Evolutionary conservation across 2,329 filamentous ascomycete species (phyloP).

Genomic region (Aspergillus udagawae): DNA sequence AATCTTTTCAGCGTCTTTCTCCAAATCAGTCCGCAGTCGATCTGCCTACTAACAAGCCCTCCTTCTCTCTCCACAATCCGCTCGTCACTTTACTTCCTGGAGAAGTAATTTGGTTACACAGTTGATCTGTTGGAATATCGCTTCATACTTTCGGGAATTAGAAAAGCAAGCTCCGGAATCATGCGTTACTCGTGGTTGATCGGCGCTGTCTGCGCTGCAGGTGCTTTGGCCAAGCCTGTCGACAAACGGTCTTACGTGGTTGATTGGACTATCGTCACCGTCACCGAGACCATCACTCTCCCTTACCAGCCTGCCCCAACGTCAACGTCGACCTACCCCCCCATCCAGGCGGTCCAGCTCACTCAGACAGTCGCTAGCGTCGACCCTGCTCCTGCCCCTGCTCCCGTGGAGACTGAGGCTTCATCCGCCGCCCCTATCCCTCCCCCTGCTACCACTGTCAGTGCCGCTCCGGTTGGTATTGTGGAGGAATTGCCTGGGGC

Average conservation of each 20-base stretch:
- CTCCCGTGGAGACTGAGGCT: not conserved
- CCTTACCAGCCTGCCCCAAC: conserved; percentile 11
- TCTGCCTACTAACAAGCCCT: conserved; percentile 25
- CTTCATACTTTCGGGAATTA: conserved; percentile 7
- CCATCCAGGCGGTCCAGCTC: conserved; percentile 3
- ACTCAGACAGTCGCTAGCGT: conserved; percentile 1
- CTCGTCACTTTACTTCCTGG: conserved; percentile 30
- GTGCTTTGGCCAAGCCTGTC: conserved; percentile 30
- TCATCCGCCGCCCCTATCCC: not conserved
- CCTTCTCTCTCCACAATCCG: conserved; percentile 6
- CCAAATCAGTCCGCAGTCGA: conserved; percentile 27
- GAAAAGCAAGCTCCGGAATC: conserved; percentile 6
- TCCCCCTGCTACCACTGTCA: not conserved
- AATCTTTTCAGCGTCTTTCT: not conserved
- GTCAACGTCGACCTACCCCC: conserved; percentile 7
- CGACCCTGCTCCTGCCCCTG: not conserved
- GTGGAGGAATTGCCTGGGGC: not conserved
- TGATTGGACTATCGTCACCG: conserved; percentile 34
- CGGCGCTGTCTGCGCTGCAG: conserved; percentile 33
- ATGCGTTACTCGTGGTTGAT: conserved; percentile 36
- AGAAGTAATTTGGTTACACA: conserved; percentile 28
- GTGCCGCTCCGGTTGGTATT: not conserved
- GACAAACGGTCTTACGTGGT: conserved; percentile 35
- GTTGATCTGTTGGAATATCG: conserved; percentile 28
- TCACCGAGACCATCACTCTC: conserved; percentile 34